phyloP scores from a whole-genome alignment of 73 alveolate genomes.

The Breviolum minutum region DNA sequence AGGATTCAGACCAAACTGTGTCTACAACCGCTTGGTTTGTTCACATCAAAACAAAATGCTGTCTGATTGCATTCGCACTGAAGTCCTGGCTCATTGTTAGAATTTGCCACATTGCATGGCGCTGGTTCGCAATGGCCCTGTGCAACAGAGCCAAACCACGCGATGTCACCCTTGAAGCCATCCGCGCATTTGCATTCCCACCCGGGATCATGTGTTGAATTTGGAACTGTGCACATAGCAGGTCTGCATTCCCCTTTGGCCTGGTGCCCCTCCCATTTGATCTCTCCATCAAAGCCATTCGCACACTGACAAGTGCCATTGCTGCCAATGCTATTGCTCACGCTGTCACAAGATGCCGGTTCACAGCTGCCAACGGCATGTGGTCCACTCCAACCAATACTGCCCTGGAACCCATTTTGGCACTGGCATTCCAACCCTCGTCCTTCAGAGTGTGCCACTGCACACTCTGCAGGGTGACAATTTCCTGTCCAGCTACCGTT shows the following conservation, averaged over 20 bases:
- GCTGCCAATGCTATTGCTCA: too few species aligned
- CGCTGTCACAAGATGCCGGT: too few species aligned
- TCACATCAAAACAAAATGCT: neutral
- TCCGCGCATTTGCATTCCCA: neutral
- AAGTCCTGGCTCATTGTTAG: neutral
- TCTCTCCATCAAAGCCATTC: neutral
- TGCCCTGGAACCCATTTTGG: too few species aligned
- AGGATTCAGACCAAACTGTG: too few species aligned
- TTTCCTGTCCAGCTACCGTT: too few species aligned
- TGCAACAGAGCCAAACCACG: neutral
- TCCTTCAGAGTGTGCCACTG: too few species aligned
- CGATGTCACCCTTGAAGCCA: neutral
- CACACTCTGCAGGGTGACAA: too few species aligned
- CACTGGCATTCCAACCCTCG: too few species aligned
- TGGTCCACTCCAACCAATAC: too few species aligned
- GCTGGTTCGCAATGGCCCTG: neutral
- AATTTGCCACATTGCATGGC: neutral
- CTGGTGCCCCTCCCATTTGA: neutral
- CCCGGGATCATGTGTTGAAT: neutral
- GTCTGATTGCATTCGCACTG: neutral
- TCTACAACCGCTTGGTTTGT: neutral
- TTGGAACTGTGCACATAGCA: neutral
- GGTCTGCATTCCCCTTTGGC: neutral
- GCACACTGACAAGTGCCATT: too few species aligned
- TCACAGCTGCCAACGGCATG: too few species aligned